Conservation (phyloP, 2,329 filamentous ascomycete species). For the Diaporthe ampelina region DNA sequence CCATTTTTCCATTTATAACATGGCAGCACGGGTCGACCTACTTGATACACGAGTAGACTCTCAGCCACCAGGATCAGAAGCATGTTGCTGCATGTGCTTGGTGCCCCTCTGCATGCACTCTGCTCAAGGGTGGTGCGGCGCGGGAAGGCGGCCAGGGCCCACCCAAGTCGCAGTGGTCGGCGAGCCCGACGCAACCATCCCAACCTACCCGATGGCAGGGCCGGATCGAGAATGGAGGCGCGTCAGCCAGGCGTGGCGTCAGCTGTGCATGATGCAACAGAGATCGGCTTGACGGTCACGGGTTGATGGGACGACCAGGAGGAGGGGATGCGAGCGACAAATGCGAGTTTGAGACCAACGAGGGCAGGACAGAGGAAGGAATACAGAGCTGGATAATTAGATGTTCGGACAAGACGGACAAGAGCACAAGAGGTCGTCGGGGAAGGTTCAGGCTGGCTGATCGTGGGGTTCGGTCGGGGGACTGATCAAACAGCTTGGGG, state of each 20-base stretch:
- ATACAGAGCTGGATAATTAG: too few species aligned
- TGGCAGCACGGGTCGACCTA: neutral
- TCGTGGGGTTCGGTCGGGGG: neutral
- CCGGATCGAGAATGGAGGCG: slow-evolving; percentile 7
- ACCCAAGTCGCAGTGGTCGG: slow-evolving; percentile 2
- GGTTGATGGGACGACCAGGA: neutral
- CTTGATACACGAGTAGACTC: slow-evolving; percentile 1
- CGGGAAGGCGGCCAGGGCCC: slow-evolving; percentile 9
- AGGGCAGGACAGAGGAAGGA: neutral
- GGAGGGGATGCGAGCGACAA: neutral
- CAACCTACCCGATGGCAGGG: slow-evolving; percentile 2
- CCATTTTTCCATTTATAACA: slow-evolving; percentile 12
- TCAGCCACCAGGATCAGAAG: slow-evolving; percentile 8
- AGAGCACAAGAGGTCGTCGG: too few species aligned
- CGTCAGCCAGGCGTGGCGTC: neutral
- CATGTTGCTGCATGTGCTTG: neutral
- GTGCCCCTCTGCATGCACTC: too few species aligned
- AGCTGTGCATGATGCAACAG: slow-evolving; percentile 31
- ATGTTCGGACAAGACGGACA: too few species aligned
- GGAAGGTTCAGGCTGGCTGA: neutral
- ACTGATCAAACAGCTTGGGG: neutral
- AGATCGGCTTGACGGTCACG: neutral
- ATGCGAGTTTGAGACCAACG: neutral
- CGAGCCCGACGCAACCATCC: slow-evolving; percentile 27
- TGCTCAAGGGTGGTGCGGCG: neutral